These are phyloP conservation scores for Pythium insidiosum DNA, from an alignment of 352 stramenopile genomes.

Conservation along the genomic window DNA sequence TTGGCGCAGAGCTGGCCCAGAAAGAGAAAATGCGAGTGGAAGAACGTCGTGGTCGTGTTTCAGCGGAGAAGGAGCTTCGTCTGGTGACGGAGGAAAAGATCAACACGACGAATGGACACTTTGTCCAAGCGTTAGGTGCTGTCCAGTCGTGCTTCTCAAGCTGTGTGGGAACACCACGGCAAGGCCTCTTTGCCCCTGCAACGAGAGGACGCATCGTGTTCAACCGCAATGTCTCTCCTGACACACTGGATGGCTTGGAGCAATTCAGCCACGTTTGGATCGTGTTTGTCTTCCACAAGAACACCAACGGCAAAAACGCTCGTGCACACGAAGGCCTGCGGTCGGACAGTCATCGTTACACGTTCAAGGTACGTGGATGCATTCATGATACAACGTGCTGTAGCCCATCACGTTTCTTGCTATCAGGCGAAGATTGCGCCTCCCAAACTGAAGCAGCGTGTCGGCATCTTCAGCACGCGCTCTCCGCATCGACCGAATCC, in stretches of 20 bases:
- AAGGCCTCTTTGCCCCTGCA: constrained; percentile 68
- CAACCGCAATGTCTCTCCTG: constrained; percentile 69
- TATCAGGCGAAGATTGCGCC: constrained; percentile 63
- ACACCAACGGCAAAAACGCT: constrained; percentile 83
- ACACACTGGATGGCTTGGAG: constrained; percentile 61
- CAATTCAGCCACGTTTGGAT: constrained; percentile 87
- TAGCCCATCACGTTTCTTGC: too few species aligned
- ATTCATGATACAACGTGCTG: neutral
- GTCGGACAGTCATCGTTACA: constrained; percentile 68
- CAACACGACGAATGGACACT: constrained; percentile 65
- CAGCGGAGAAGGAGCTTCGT: constrained; percentile 71
- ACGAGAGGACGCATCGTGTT: constrained; percentile 68
- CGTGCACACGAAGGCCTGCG: constrained; percentile 51
- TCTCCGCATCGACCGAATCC: constrained; percentile 96
- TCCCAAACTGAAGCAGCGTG: constrained; percentile 59
- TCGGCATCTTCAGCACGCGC: constrained; percentile 94
- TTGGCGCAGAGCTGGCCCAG: too few species aligned
- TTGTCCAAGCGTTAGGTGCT: constrained; percentile 68
- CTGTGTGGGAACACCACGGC: constrained; percentile 74
- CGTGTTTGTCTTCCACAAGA: constrained; percentile 86
- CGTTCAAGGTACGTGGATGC: constrained; percentile 27
- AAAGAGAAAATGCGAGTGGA: constrained; percentile 48
- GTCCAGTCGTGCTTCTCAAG: constrained; percentile 75
- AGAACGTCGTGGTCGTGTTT: constrained; percentile 52
- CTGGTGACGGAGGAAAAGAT: constrained; percentile 69